Evolutionary conservation across 495 filamentous ascomycete genomes (phyloP).

Genomic region (Xylaria longipes): DNA sequence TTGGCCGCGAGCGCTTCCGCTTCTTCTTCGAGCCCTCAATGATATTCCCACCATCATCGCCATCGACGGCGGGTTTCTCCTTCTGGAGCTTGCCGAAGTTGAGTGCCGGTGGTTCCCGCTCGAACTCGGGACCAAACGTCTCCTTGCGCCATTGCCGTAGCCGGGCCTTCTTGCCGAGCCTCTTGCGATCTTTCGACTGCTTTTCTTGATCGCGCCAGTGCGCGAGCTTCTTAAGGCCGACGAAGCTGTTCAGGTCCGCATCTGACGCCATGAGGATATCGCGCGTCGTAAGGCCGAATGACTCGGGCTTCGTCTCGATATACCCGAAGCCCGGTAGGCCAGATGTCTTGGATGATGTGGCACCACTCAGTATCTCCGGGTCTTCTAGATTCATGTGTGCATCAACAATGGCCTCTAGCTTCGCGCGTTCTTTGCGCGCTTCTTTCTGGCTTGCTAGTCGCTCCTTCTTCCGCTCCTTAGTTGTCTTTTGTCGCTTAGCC

Average conservation of each 20-base stretch:
- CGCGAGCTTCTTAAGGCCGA: conserved; percentile 92
- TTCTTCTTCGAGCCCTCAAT: conserved; percentile 51
- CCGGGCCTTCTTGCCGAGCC: conserved; percentile 87
- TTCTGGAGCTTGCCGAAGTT: conserved; percentile 45
- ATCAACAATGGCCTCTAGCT: conserved; percentile 88
- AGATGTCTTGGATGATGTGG: conserved; percentile 33
- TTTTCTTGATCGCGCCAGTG: conserved; percentile 85
- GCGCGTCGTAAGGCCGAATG: conserved; percentile 84
- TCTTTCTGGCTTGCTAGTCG: conserved; percentile 73
- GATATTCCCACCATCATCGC: conserved; percentile 37
- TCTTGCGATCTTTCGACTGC: conserved; percentile 86
- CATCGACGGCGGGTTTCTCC: conserved; percentile 21
- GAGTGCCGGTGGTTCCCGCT: conserved; percentile 55
- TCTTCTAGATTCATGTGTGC: conserved; percentile 76
- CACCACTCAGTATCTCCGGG: conserved; percentile 58
- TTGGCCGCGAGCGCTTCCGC: conserved; percentile 54
- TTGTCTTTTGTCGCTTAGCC: conserved; percentile 65
- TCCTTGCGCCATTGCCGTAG: conserved; percentile 91
- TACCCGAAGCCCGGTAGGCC: conserved; percentile 71
- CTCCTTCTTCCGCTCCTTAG: conserved; percentile 68
- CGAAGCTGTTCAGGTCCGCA: conserved; percentile 84
- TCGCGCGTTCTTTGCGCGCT: conserved; percentile 76
- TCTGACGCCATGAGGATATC: conserved; percentile 95
- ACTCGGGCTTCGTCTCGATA: conserved; percentile 87
- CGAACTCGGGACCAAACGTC: conserved; percentile 76